A percentile compares a stretch with the other conserved stretches of the same genome.
phyloP scores from a whole-genome alignment of 2,329 filamentous ascomycete genomes.

The Diaporthe vaccinii region DNA sequence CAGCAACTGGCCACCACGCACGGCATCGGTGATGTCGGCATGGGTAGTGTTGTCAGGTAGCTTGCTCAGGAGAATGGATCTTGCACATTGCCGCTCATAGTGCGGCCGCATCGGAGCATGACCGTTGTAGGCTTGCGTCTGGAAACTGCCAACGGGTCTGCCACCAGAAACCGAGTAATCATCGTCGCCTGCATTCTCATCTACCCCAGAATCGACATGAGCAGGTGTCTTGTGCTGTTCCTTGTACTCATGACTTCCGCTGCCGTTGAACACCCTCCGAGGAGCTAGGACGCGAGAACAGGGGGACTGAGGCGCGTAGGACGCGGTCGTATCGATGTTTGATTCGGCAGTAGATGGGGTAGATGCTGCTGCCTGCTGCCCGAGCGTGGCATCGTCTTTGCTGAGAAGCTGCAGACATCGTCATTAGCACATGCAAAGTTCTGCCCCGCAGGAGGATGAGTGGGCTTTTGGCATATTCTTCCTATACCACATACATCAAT shows the following conservation, averaged over 20 bases:
- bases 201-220: slow-evolving; percentile 39
- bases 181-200: slow-evolving; percentile 34
- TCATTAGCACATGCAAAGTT: not conserved
- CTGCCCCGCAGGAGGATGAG: not conserved
- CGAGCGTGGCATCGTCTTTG: slow-evolving; percentile 48
- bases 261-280: not conserved
- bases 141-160: slow-evolving; percentile 39
- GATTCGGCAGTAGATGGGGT: not conserved
- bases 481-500: slow-evolving; percentile 57
- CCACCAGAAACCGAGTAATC: slow-evolving; percentile 21
- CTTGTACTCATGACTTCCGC: slow-evolving; percentile 26
- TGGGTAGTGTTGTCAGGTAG: slow-evolving; percentile 74
- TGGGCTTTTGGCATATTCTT: not conserved
- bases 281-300: not conserved
- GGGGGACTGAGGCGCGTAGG: slow-evolving; percentile 3
- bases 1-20: slow-evolving; percentile 79
- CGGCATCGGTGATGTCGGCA: slow-evolving; percentile 72
- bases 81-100: slow-evolving; percentile 56
- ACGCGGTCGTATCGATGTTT: slow-evolving; percentile 15
- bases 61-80: slow-evolving; percentile 74
- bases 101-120: slow-evolving; percentile 42
- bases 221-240: slow-evolving; percentile 27
- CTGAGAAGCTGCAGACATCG: slow-evolving; percentile 44
- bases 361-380: slow-evolving; percentile 32
- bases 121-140: slow-evolving; percentile 35